Evolutionary conservation across 2,329 filamentous ascomycete species (phyloP).

Genomic region (Furcasterigmium furcatum): DNA sequence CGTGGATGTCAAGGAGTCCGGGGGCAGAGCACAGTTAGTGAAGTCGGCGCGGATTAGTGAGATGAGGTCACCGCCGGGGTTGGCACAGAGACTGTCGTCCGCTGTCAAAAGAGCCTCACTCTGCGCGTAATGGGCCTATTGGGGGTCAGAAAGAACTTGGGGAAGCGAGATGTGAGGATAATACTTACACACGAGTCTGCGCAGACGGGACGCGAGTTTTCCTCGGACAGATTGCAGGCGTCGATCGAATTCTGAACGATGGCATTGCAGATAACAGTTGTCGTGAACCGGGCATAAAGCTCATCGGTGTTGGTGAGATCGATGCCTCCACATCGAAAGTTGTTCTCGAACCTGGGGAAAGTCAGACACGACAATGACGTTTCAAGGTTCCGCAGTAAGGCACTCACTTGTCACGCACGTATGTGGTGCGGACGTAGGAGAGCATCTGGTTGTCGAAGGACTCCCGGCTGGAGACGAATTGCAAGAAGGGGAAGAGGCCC

Average conservation of each 20-base stretch:
- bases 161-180: too few relatives aligned
- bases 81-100: conserved; percentile 69
- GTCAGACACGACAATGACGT: too few relatives aligned
- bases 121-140: conserved; percentile 74
- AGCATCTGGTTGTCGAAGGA: conserved; percentile 76
- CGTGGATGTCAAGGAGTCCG: conserved; percentile 69
- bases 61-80: conserved; percentile 61
- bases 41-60: conserved; percentile 88
- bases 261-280: conserved; percentile 86
- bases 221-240: conserved; percentile 63
- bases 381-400: conserved; percentile 8
- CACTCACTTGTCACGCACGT: conserved; percentile 74
- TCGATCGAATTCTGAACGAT: conserved; percentile 85
- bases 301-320: conserved; percentile 75
- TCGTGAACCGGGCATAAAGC: conserved; percentile 91
- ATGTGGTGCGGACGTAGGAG: conserved; percentile 70
- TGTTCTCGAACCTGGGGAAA: conserved; percentile 65
- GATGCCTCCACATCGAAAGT: conserved; percentile 77
- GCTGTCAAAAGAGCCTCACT: conserved; percentile 84
- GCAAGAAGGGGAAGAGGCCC: conserved; percentile 74
- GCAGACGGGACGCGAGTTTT: conserved; percentile 72
- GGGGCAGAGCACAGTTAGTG: conserved; percentile 79
- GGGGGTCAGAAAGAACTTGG: conserved; percentile 22
- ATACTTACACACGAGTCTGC: conserved; percentile 77
- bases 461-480: conserved; percentile 70